These are phyloP conservation scores for Aethionema arabicum DNA, from an alignment of 345 rosid genomes.

Conservation along the genomic window DNA sequence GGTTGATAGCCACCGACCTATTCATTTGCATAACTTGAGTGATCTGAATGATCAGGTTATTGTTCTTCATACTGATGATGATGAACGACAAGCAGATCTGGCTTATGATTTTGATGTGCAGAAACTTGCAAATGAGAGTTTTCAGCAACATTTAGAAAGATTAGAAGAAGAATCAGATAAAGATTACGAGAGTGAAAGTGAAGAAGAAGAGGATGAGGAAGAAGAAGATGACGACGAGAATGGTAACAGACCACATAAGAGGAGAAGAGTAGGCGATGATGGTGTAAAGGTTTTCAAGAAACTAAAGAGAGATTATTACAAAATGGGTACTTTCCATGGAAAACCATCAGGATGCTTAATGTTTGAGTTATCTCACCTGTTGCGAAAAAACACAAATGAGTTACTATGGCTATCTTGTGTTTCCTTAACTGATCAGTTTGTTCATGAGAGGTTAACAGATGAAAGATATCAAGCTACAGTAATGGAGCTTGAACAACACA, in stretches of 20 bases:
- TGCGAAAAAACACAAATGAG: conserved; percentile 89
- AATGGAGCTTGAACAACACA: conserved; percentile 97
- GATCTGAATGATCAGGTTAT: conserved; percentile 70
- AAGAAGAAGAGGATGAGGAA: conserved; percentile 38
- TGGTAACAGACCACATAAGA: conserved; percentile 52
- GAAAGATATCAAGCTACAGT: conserved; percentile 96
- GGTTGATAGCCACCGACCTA: conserved; percentile 90
- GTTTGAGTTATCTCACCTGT: conserved; percentile 71
- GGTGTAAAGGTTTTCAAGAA: conserved; percentile 57
- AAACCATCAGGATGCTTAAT: conserved; percentile 87
- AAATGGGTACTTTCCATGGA: conserved; percentile 88
- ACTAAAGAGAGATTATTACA: conserved; percentile 70
- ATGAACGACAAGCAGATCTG: conserved; percentile 80
- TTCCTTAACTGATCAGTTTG: conserved; percentile 90
- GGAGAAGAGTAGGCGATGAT: conserved; percentile 52
- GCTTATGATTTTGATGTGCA: conserved; percentile 77
- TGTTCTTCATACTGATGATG: conserved; percentile 78
- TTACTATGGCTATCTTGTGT: conserved; percentile 95
- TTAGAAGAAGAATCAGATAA: conserved; percentile 17
- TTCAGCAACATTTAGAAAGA: conserved; percentile 39
- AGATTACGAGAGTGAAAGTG: conserved; percentile 34
- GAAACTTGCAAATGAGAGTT: conserved; percentile 68
- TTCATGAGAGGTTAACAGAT: conserved; percentile 87
- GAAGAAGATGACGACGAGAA: conserved; percentile 37
- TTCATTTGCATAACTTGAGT: conserved; percentile 84